Conservation (phyloP, 805 yeast genomes). For the Sugiyamaella smithiae region DNA sequence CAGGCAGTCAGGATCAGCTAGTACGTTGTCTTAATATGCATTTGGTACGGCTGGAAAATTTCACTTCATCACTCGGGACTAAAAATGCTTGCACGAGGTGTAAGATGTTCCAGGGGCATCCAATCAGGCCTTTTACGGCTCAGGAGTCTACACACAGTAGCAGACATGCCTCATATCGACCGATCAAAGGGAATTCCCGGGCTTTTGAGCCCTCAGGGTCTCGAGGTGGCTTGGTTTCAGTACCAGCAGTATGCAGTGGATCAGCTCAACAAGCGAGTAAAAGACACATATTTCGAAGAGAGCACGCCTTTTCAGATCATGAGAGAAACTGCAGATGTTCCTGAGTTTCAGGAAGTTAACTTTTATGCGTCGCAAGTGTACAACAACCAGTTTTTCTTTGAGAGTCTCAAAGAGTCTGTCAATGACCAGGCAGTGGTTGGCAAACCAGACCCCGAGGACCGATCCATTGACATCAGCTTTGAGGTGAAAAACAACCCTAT, state of each 20-base stretch:
- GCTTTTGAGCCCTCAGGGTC: conserved; percentile 61
- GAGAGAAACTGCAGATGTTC: conserved; percentile 17
- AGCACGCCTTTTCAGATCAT: conserved; percentile 21
- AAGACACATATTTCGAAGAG: conserved; percentile 18
- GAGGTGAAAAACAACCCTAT: conserved; percentile 25
- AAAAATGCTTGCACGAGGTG: background rate
- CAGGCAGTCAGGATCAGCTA: too few relatives aligned
- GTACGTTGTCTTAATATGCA: too few relatives aligned
- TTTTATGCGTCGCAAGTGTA: conserved; percentile 79
- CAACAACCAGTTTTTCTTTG: conserved; percentile 83
- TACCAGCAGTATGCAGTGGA: conserved; percentile 57
- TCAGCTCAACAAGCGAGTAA: conserved; percentile 28
- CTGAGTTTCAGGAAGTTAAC: conserved; percentile 19
- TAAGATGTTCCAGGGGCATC: background rate
- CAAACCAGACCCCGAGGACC: conserved; percentile 23
- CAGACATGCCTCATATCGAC: conserved; percentile 21
- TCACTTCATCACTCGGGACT: conserved; percentile 2
- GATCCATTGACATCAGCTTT: conserved; percentile 26
- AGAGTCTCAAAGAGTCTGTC: conserved; percentile 23
- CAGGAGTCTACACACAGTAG: conserved; percentile 22
- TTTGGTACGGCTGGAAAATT: conserved; percentile 1
- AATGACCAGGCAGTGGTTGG: conserved; percentile 28
- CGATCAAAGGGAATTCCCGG: conserved; percentile 44
- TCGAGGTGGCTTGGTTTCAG: conserved; percentile 73
- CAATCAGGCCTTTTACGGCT: too few relatives aligned